A percentile compares a stretch with the other conserved stretches of the same genome.
phyloP scores from a whole-genome alignment of 2,329 filamentous ascomycete genomes.

The Fusarium brevicatenulatum region DNA sequence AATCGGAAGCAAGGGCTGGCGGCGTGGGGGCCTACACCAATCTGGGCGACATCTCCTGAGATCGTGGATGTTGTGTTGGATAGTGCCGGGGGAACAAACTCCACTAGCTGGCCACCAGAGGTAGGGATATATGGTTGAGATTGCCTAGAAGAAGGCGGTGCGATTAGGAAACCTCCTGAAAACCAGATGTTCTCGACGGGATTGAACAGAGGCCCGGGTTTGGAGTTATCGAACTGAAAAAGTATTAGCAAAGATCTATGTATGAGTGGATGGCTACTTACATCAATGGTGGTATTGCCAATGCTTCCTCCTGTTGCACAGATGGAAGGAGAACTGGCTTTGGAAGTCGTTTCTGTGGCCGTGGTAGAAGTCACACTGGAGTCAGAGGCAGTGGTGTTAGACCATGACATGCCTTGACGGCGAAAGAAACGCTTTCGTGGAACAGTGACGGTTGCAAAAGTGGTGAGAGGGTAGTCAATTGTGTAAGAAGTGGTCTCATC shows the following conservation, averaged over 20 bases:
- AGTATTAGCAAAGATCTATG: conserved; percentile 20
- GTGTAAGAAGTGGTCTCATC: conserved; percentile 55
- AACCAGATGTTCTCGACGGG: conserved; percentile 55
- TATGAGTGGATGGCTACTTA: conserved; percentile 39
- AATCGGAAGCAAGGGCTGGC: conserved; percentile 53
- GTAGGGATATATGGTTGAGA: conserved; percentile 50
- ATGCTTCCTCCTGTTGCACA: conserved; percentile 48
- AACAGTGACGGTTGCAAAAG: conserved; percentile 49
- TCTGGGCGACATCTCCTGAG: conserved; percentile 51
- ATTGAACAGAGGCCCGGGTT: conserved; percentile 53
- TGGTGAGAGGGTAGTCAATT: conserved; percentile 52
- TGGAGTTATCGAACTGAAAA: conserved; percentile 51
- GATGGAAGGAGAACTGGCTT: conserved; percentile 32
- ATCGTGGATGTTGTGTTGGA: conserved; percentile 40
- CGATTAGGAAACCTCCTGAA: conserved; percentile 54
- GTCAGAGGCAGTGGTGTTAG: conserved; percentile 45
- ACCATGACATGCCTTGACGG: conserved; percentile 48
- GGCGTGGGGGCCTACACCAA: conserved; percentile 53
- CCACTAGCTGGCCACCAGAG: conserved; percentile 53
- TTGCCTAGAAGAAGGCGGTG: conserved; percentile 48
- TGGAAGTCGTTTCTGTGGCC: conserved; percentile 7
- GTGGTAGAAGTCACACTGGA: conserved; percentile 10
- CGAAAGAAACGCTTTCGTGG: conserved; percentile 43
- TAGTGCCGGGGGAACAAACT: conserved; percentile 53
- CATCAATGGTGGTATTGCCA: conserved; percentile 52